Evolutionary conservation across 352 stramenopile genomes (phyloP).

Genomic region (Blastocystis hominis): DNA sequence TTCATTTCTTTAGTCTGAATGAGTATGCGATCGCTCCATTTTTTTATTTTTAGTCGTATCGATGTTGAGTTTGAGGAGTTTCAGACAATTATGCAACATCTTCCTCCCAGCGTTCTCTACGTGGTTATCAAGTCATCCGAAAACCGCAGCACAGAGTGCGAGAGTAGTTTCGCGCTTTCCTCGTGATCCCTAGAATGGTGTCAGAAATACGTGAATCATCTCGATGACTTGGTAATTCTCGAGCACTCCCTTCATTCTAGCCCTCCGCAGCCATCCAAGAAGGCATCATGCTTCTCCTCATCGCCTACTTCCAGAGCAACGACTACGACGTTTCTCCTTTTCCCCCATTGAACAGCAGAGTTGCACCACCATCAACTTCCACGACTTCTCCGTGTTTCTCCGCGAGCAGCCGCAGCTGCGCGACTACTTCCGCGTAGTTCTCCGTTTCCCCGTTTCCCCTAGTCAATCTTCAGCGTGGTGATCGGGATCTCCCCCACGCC

Average conservation of each 20-base stretch:
- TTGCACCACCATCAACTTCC: neutral
- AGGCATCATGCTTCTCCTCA: neutral
- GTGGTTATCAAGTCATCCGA: constrained; percentile 33
- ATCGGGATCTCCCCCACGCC: neutral
- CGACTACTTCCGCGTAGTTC: constrained; percentile 13
- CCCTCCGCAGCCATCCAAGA: constrained; percentile 10
- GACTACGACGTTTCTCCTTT: neutral
- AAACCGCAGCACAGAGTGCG: neutral
- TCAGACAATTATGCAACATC: constrained; percentile 34
- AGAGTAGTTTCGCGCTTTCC: neutral
- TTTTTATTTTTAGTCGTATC: neutral
- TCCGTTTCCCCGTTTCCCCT: neutral
- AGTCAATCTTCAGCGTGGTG: neutral
- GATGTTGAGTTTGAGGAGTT: constrained; percentile 37
- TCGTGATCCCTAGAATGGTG: constrained; percentile 21
- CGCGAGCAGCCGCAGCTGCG: constrained; percentile 24
- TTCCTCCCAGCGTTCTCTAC: constrained; percentile 33
- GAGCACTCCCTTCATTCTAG: neutral
- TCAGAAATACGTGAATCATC: constrained; percentile 15
- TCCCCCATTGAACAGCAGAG: neutral
- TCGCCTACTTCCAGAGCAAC: constrained; percentile 35
- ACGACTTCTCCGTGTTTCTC: constrained; percentile 50
- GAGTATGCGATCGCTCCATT: neutral
- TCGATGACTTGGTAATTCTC: constrained; percentile 2
- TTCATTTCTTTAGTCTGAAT: constrained; percentile 35